Evolutionary conservation across 192 early-diverging fungal genomes (phyloP), one percentile per base, ranked within the genome.

Genomic region (Backusella psychrophila): DNA sequence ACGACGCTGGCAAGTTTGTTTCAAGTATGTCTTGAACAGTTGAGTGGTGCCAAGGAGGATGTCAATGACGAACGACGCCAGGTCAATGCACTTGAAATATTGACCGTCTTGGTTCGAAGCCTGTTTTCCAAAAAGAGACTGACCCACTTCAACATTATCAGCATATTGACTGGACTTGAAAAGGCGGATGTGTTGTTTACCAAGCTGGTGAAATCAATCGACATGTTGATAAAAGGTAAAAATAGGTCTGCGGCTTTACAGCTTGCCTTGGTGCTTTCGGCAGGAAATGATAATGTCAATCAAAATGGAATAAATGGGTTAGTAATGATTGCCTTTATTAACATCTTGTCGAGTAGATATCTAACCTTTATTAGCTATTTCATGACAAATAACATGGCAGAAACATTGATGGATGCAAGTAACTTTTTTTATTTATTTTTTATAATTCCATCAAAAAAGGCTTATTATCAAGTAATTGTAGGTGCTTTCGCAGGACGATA

Each of bases 231-330:
- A 39, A 35, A 49, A n/a, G 59, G 71, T 8, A 41, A 33, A 31
- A 0, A 21, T 29, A 56, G 70, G 39, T 74, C 80, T 31, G 33
- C 23, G 15, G 68, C 53, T 19, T 77, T 75, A 26, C 53, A 66
- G 36, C 59, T 78, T 33, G 69, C 68, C 3, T 35, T 88, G 12
- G 80, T 84, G 21, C 63, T 89, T 42, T 78, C 77, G 11, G 80
- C 82, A 34, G 88, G 88, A 46, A 88, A 88, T 70, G 82, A 84
- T 41, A 88, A 89, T 69, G 82, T 89, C 35, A 89, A 88, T 74
- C 85, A 89, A 73, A 89, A 88, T 72, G 88, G 81, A 65, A 33
- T 89, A 72, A 89, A 89, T 74, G 88, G 81, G 77, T 82, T 56
- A 26, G 42, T 73, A 44, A 6, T 6, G 6, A 7, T 12, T 21